These are phyloP conservation scores for Sporothrix schenckii DNA, from an alignment of 2,329 filamentous ascomycete species.

Conservation along the genomic window DNA sequence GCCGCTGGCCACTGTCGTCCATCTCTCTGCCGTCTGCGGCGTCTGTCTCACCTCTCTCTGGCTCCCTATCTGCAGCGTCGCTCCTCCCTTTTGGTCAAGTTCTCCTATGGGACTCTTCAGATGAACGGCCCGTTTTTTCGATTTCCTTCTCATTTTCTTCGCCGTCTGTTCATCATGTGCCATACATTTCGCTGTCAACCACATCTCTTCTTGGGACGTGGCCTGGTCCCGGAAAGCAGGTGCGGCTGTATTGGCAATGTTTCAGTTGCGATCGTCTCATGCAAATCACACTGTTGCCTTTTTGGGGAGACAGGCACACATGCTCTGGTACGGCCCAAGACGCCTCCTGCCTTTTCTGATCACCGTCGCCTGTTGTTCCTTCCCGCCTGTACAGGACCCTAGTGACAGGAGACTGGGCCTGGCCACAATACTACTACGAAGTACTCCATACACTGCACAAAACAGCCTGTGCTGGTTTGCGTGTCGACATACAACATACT, in stretches of 20 bases:
- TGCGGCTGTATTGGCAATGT: constrained; percentile 30
- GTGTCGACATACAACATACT: too few relatives aligned
- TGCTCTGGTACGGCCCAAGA: neutral
- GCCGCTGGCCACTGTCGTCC: neutral
- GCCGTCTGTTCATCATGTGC: neutral
- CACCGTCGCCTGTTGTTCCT: constrained; percentile 3
- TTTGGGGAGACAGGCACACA: neutral
- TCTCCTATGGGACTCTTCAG: neutral
- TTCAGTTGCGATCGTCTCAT: constrained; percentile 32
- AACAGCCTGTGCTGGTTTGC: too few relatives aligned
- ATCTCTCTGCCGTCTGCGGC: neutral
- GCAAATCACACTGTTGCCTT: constrained; percentile 22
- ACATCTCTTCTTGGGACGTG: neutral
- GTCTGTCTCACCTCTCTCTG: neutral
- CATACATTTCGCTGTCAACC: neutral
- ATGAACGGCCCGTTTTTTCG: neutral
- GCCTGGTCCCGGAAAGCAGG: constrained; percentile 25
- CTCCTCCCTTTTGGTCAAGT: constrained; percentile 7
- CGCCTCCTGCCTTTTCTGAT: neutral
- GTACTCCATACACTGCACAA: neutral
- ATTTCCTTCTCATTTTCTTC: neutral
- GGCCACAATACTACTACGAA: neutral
- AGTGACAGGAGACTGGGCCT: constrained; percentile 14
- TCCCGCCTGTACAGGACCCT: constrained; percentile 9
- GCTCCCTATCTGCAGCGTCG: constrained; percentile 9